Conservation (phyloP, 768 basidiomycete species). For the Calocybe gangraenosa region DNA sequence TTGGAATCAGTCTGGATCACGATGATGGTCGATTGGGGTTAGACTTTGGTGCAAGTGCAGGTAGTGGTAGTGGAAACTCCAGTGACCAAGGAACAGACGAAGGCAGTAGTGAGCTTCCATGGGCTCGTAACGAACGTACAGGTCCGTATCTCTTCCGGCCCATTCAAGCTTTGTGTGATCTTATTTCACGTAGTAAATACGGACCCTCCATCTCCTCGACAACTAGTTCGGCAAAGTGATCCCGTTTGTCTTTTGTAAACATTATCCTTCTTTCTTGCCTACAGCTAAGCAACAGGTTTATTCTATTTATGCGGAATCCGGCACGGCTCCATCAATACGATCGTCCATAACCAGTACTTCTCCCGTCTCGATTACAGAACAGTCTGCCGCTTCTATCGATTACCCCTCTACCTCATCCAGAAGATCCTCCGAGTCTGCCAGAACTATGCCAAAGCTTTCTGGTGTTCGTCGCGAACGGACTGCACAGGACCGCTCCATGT, state of each 20-base stretch:
- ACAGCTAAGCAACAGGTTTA: constrained; percentile 26
- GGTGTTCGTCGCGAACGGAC: constrained; percentile 56
- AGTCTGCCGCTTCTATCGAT: constrained; percentile 21
- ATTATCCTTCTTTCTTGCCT: background rate
- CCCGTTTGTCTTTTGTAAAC: constrained; percentile 5
- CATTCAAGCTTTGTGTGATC: background rate
- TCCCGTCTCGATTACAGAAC: constrained; percentile 35
- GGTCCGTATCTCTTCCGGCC: constrained; percentile 30
- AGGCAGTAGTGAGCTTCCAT: constrained; percentile 54
- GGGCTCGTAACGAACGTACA: constrained; percentile 42
- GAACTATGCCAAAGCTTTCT: constrained; percentile 49
- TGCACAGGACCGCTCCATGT: constrained; percentile 69
- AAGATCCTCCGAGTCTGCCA: constrained; percentile 68
- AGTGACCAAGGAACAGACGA: constrained; percentile 44
- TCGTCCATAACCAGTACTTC: constrained; percentile 40
- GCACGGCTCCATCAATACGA: constrained; percentile 35
- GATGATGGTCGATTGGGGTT: constrained; percentile 56
- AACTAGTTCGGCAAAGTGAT: constrained; percentile 26
- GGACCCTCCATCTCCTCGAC: constrained; percentile 18
- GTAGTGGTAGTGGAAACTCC: constrained; percentile 22
- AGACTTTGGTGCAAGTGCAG: constrained; percentile 37
- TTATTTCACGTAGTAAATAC: constrained; percentile 6
- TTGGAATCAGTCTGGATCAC: constrained; percentile 42
- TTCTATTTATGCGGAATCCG: constrained; percentile 60
- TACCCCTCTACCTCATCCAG: constrained; percentile 30